phyloP scores from a whole-genome alignment of 23 red algal genomes.

The Gracilaria vermiculophylla region DNA sequence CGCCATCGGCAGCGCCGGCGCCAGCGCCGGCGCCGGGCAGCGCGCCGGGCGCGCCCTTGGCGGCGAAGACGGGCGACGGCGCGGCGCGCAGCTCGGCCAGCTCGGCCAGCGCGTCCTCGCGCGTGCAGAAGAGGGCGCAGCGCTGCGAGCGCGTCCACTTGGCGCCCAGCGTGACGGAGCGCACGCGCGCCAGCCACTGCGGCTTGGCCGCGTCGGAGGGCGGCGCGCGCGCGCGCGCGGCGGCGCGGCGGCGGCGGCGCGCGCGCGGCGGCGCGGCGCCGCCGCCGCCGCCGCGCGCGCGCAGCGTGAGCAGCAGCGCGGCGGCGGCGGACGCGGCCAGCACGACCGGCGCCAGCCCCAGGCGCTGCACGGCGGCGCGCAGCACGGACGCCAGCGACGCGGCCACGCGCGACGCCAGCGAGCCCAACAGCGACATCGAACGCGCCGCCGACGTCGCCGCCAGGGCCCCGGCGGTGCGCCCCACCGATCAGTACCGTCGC shows the following conservation, averaged over 20 bases:
- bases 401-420: background rate
- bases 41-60: background rate
- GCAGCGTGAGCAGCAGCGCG: background rate
- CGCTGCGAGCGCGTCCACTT: background rate
- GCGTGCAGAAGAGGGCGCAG: constrained; percentile 6
- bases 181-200: constrained; percentile 38
- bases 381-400: background rate
- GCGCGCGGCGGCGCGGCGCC: background rate
- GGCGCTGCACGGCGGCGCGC: background rate
- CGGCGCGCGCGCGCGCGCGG: background rate
- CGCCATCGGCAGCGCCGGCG: background rate
- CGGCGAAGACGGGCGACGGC: background rate
- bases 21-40: background rate
- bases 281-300: background rate
- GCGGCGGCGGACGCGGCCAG: constrained; percentile 17
- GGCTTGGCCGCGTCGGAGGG: background rate
- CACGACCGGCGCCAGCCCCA: background rate
- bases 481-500: too few relatives aligned
- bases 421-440: background rate
- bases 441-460: background rate
- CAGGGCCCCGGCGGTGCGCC: too few relatives aligned
- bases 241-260: background rate
- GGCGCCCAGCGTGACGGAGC: constrained; percentile 30
- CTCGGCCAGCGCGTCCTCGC: background rate
- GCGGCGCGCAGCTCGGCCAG: background rate